Conservation (phyloP, 257 asterid genomes). For the Vinca minor region DNA sequence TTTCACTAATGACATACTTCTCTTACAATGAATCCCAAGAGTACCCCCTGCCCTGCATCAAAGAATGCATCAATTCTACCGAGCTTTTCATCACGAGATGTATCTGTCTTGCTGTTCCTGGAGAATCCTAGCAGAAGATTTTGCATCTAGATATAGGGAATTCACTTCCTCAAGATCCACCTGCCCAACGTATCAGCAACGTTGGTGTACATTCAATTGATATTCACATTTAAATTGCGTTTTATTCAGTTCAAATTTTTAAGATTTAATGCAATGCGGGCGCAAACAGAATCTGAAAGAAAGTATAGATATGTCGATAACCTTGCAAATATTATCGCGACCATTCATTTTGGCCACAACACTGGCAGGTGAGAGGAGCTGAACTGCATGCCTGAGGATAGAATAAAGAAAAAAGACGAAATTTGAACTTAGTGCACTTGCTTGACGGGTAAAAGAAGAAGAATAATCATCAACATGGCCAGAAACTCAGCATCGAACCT, state of each 20-base stretch:
- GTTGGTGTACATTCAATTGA: no score
- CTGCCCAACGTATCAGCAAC: slow-evolving; percentile 31
- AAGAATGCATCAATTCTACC: background rate
- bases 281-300: background rate
- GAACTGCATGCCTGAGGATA: slow-evolving; percentile 67
- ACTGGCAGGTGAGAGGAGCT: slow-evolving; percentile 83
- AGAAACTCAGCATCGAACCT: slow-evolving; percentile 36
- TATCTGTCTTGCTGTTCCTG: slow-evolving; percentile 95
- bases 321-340: slow-evolving; percentile 90
- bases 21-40: no score
- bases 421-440: background rate
- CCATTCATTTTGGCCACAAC: slow-evolving; percentile 78
- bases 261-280: no score
- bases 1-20: no score
- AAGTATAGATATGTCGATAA: slow-evolving; percentile 10
- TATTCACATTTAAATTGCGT: no score
- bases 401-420: background rate
- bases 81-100: slow-evolving; percentile 36
- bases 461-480: background rate
- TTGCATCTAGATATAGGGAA: slow-evolving; percentile 74
- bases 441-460: background rate
- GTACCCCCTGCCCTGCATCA: no score
- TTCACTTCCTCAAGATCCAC: slow-evolving; percentile 87
- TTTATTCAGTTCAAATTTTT: background rate
- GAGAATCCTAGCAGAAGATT: slow-evolving; percentile 77